Evolutionary conservation across 2,329 filamentous ascomycete genomes (phyloP).

Genomic region (Pseudogymnoascus sp.): DNA sequence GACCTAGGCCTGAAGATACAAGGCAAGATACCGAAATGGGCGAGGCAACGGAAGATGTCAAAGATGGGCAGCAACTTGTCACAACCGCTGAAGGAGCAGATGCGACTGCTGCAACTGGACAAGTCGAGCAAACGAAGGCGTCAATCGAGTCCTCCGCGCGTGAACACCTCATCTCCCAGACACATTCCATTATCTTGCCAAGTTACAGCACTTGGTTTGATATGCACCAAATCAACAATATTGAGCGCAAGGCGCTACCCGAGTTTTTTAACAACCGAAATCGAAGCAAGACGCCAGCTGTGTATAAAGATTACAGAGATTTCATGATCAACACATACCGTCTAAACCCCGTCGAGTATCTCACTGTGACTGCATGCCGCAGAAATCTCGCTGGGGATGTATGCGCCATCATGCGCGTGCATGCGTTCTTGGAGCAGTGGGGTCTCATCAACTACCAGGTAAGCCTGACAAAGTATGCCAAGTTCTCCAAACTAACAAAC

Average conservation of each 20-base stretch:
- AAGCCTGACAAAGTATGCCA: constrained; percentile 21
- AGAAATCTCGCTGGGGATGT: constrained; percentile 94
- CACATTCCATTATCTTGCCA: constrained; percentile 89
- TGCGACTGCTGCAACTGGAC: constrained; percentile 43
- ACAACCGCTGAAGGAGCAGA: constrained; percentile 36
- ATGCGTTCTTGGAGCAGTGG: constrained; percentile 97
- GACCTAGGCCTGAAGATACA: constrained; percentile 51
- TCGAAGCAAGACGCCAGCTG: constrained; percentile 91
- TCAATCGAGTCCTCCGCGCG: constrained; percentile 78
- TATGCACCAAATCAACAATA: constrained; percentile 83
- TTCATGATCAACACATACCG: constrained; percentile 99
- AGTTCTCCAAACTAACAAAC: constrained; percentile 24
- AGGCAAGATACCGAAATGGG: constrained; percentile 76
- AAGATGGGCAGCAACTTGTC: constrained; percentile 37
- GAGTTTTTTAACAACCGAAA: constrained; percentile 99
- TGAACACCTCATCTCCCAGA: constrained; percentile 86
- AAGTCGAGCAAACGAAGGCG: constrained; percentile 65
- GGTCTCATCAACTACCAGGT: constrained; percentile 99
- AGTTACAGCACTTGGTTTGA: constrained; percentile 99
- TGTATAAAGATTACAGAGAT: constrained; percentile 98
- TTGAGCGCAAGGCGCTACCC: constrained; percentile 89
- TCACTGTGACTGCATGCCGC: constrained; percentile 92
- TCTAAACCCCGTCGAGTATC: constrained; percentile 88
- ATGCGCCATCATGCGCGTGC: constrained; percentile 97
- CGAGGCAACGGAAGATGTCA: constrained; percentile 48